These are phyloP conservation scores for Cucurbita pepo DNA, from an alignment of 306 rosid species.

Conservation along the genomic window DNA sequence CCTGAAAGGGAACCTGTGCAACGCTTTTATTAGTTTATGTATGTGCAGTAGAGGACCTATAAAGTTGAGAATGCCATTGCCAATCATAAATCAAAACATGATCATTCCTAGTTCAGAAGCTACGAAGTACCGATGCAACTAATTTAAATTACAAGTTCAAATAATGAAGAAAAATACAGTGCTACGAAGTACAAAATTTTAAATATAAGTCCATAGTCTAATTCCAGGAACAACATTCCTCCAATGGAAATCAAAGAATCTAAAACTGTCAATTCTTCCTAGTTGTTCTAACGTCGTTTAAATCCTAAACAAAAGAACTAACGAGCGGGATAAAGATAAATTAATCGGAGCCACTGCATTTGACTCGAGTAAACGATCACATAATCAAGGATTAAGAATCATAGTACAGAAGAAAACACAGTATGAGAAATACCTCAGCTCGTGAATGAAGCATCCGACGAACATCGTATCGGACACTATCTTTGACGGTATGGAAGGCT, in stretches of 20 bases:
- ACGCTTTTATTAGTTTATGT: not conserved
- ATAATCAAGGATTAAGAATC: not conserved
- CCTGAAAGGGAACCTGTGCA: slow-evolving; percentile 81
- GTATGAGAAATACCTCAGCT: slow-evolving; percentile 49
- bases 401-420: not conserved
- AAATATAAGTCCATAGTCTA: too few species aligned
- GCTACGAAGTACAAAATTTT: not conserved
- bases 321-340: not conserved
- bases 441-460: slow-evolving; percentile 96
- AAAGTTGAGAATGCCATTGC: not conserved
- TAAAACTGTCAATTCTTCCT: not conserved
- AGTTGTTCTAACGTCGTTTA: not conserved
- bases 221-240: not conserved
- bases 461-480: slow-evolving; percentile 59
- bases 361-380: not conserved
- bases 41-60: not conserved
- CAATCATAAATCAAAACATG: not conserved
- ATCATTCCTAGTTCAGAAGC: not conserved
- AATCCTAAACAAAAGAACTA: not conserved
- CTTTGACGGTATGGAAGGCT: slow-evolving; percentile 84
- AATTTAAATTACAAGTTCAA: not conserved
- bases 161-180: not conserved
- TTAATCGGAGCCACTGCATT: not conserved
- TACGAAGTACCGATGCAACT: not conserved
- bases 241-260: not conserved